These are phyloP conservation scores for Penicillium herquei DNA, from an alignment of 495 filamentous ascomycete genomes.

Conservation along the genomic window DNA sequence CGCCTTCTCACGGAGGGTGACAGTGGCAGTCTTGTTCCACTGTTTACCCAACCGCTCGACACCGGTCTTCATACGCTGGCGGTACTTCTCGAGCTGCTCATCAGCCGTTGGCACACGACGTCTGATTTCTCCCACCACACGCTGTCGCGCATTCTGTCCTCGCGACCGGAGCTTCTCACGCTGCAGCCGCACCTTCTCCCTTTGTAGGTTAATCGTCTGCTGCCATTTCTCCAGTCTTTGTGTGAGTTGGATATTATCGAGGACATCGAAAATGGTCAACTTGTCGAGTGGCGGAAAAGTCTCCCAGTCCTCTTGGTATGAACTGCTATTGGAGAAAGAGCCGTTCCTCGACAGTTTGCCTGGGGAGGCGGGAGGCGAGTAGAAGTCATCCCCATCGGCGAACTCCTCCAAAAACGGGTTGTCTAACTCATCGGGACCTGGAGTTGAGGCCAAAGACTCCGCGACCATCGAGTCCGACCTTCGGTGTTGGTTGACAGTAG, in stretches of 20 bases:
- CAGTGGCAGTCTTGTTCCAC: conserved; percentile 85
- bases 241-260: conserved; percentile 90
- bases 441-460: conserved; percentile 27
- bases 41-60: conserved; percentile 82
- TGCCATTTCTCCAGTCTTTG: conserved; percentile 88
- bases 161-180: conserved; percentile 68
- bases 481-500: conserved; percentile 22
- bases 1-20: conserved; percentile 88
- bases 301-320: conserved; percentile 87
- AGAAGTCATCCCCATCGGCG: conserved; percentile 34
- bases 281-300: conserved; percentile 85
- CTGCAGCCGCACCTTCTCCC: conserved; percentile 78
- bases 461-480: conserved; percentile 26
- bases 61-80: conserved; percentile 76
- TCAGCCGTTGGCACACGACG: conserved; percentile 79
- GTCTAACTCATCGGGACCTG: conserved; percentile 15
- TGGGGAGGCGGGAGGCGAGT: conserved; percentile 36
- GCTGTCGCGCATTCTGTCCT: conserved; percentile 58
- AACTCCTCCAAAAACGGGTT: conserved; percentile 25
- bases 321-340: conserved; percentile 75
- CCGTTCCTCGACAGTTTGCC: conserved; percentile 60
- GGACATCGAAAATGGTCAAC: conserved; percentile 84
- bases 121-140: conserved; percentile 85
- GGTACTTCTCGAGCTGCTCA: conserved; percentile 89
- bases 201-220: conserved; percentile 72